Conservation (phyloP, 176 grass and related monocot genomes). For the maize (Zea mays) region DNA sequence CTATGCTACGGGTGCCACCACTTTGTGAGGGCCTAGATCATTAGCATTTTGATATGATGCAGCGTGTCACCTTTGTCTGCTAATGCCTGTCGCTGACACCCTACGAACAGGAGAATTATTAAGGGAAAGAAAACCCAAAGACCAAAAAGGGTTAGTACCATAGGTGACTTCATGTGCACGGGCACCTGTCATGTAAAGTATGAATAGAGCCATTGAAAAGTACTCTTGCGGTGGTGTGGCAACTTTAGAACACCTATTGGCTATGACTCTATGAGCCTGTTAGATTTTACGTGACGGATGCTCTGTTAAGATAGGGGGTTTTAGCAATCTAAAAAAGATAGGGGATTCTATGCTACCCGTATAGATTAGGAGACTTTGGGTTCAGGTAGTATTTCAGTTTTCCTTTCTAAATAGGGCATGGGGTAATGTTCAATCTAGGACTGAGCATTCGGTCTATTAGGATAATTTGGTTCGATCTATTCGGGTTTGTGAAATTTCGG, state of each 20-base stretch:
- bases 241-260: constrained; percentile 3
- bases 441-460: no score
- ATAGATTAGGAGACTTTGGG: constrained; percentile 3
- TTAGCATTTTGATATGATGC: constrained; percentile 36
- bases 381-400: background rate
- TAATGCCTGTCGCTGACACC: constrained; percentile 30
- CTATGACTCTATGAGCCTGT: background rate
- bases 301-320: constrained; percentile 1
- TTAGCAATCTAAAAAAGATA: no score
- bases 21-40: constrained; percentile 35
- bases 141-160: constrained; percentile 17
- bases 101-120: constrained; percentile 34
- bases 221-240: constrained; percentile 23
- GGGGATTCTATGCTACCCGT: constrained; percentile 24
- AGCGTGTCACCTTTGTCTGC: constrained; percentile 21
- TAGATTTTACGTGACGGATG: background rate
- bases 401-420: background rate
- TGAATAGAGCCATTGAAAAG: constrained; percentile 32
- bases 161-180: constrained; percentile 13
- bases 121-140: constrained; percentile 30
- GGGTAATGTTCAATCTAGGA: background rate
- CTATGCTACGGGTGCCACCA: background rate
- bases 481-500: no score
- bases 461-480: no score
- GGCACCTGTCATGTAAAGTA: constrained; percentile 34